Conservation (phyloP, 768 basidiomycete genomes). For the Auricularia heimuer region DNA sequence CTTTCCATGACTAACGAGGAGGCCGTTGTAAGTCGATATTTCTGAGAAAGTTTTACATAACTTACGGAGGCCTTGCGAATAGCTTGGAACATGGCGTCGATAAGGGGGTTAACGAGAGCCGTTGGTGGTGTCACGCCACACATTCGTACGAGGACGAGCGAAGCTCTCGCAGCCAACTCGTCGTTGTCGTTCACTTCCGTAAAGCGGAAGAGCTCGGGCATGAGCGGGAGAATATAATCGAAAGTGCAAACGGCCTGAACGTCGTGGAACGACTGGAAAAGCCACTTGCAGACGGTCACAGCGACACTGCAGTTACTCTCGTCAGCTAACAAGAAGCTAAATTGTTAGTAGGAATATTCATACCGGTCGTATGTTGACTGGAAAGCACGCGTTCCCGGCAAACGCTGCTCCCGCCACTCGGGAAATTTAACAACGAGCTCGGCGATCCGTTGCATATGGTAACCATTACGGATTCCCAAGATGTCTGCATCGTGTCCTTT, state of each 20-base stretch:
- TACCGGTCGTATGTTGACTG: conserved; percentile 80
- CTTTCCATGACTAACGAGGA: conserved; percentile 64
- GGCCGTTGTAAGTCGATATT: conserved; percentile 3
- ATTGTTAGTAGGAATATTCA: conserved; percentile 11
- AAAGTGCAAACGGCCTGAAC: conserved; percentile 66
- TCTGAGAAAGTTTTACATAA: conserved; percentile 6
- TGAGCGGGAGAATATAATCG: conserved; percentile 72
- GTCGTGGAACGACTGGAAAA: conserved; percentile 65
- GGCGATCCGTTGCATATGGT: conserved; percentile 47
- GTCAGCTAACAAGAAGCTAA: neutral
- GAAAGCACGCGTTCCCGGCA: conserved; percentile 68
- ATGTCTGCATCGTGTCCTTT: conserved; percentile 53
- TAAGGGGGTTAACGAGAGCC: conserved; percentile 53
- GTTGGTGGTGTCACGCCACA: conserved; percentile 76
- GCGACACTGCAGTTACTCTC: conserved; percentile 35
- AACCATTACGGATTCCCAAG: conserved; percentile 60
- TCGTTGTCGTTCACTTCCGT: conserved; percentile 72
- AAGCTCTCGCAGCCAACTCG: conserved; percentile 56
- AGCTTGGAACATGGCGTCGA: conserved; percentile 65
- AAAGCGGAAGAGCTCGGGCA: conserved; percentile 72
- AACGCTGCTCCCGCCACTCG: conserved; percentile 58
- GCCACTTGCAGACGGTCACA: conserved; percentile 64
- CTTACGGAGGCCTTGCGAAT: conserved; percentile 67
- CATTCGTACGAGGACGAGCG: conserved; percentile 67
- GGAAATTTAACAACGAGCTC: conserved; percentile 56